Evolutionary conservation across 140 eudicot species (phyloP).

Genomic region (Ambrosia hybrid): DNA sequence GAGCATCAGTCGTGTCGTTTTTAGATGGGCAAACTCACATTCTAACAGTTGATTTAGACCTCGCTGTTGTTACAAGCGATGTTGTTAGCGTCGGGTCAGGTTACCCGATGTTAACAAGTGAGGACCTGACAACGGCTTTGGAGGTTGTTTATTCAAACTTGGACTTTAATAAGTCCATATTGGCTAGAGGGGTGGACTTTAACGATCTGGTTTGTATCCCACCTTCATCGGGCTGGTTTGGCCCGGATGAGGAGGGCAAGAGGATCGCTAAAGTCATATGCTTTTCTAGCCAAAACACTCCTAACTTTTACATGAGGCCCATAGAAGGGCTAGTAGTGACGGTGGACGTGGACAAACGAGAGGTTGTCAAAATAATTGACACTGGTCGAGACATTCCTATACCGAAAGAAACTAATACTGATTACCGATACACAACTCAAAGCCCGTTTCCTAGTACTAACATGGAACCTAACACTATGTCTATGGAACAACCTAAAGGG

Average conservation of each 20-base stretch:
- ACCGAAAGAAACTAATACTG: conserved; percentile 55
- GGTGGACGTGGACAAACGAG: conserved; percentile 47
- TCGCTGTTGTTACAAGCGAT: conserved; percentile 30
- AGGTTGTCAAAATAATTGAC: conserved; percentile 45
- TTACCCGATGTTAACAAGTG: conserved; percentile 42
- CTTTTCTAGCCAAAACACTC: conserved; percentile 50
- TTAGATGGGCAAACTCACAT: conserved; percentile 37
- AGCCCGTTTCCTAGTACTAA: conserved; percentile 18
- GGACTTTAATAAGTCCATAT: conserved; percentile 42
- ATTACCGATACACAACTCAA: conserved; percentile 38
- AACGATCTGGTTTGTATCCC: conserved; percentile 41
- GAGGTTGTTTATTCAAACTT: not conserved
- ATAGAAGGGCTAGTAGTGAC: conserved; percentile 57
- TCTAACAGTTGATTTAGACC: conserved; percentile 40
- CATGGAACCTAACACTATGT: conserved; percentile 48
- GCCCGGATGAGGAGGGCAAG: conserved; percentile 52
- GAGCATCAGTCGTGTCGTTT: conserved; percentile 32
- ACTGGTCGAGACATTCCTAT: conserved; percentile 51
- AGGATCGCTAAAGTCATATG: conserved; percentile 58
- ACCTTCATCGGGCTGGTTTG: conserved; percentile 58
- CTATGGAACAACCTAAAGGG: conserved; percentile 75
- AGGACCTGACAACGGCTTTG: conserved; percentile 33
- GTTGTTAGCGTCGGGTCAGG: conserved; percentile 33
- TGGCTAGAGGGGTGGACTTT: conserved; percentile 50
- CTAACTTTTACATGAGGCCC: conserved; percentile 81